These are phyloP conservation scores for Triadica sebifera DNA, from an alignment of 345 rosid genomes.

Conservation along the genomic window DNA sequence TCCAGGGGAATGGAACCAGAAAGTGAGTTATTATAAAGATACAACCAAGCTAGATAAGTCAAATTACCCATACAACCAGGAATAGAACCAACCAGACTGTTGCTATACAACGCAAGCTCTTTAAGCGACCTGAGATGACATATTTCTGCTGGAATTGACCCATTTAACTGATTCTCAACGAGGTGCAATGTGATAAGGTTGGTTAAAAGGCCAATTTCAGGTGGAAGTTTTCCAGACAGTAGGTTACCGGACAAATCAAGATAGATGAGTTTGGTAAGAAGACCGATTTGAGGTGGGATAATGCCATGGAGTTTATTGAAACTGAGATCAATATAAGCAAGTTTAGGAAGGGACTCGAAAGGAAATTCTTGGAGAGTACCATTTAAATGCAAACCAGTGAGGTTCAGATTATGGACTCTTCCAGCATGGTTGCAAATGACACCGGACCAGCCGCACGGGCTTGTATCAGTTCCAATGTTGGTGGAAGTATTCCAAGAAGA, in stretches of 20 bases:
- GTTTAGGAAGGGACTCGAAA: constrained; percentile 21
- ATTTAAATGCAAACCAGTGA: neutral
- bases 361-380: constrained; percentile 24
- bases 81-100: constrained; percentile 19
- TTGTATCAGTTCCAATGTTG: neutral
- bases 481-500: constrained; percentile 19
- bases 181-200: constrained; percentile 17
- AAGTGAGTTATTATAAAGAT: neutral
- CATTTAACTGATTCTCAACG: constrained; percentile 3
- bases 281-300: constrained; percentile 23
- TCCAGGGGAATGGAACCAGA: constrained; percentile 26
- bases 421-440: neutral
- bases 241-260: neutral
- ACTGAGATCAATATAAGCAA: constrained; percentile 17
- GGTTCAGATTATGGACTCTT: constrained; percentile 1
- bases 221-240: neutral
- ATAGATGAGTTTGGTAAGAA: neutral
- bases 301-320: constrained; percentile 13
- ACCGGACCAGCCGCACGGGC: neutral
- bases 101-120: constrained; percentile 18
- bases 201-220: neutral
- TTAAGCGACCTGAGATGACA: constrained; percentile 13
- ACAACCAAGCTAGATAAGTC: neutral
- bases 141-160: constrained; percentile 23
- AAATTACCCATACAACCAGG: constrained; percentile 24